Percentiles rank a stretch among this genome's conserved stretches.
phyloP scores from a whole-genome alignment of 495 filamentous ascomycete genomes.

The Lasiosphaeria miniovina region DNA sequence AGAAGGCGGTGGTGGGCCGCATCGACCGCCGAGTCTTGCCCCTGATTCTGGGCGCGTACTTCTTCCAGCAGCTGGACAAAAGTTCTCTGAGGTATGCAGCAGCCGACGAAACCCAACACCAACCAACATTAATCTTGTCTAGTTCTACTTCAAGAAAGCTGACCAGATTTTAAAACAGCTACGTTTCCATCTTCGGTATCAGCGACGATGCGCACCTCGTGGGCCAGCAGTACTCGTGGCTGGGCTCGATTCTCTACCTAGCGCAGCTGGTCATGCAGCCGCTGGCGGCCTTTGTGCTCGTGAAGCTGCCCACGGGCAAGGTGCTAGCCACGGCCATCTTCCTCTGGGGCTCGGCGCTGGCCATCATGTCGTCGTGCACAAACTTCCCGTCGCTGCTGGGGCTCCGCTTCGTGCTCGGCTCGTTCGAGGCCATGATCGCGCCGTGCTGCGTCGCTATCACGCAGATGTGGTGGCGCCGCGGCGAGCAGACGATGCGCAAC shows the following conservation, averaged over 20 bases:
- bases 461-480: conserved; percentile 55
- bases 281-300: conserved; percentile 44
- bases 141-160: background rate
- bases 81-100: conserved; percentile 38
- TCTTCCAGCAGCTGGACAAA: conserved; percentile 56
- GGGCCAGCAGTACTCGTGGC: conserved; percentile 48
- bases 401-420: conserved; percentile 40
- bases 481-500: conserved; percentile 50
- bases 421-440: conserved; percentile 45
- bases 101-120: no score
- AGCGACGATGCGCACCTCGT: conserved; percentile 47
- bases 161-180: conserved; percentile 14
- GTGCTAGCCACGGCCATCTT: conserved; percentile 40
- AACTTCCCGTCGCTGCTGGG: conserved; percentile 46
- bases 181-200: conserved; percentile 55
- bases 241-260: conserved; percentile 44
- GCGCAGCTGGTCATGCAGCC: conserved; percentile 46
- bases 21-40: conserved; percentile 50
- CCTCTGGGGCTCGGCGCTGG: conserved; percentile 39
- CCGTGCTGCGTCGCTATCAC: conserved; percentile 51
- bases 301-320: conserved; percentile 49
- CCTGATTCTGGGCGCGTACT: conserved; percentile 51
- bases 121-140: no score
- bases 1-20: conserved; percentile 36
- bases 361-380: conserved; percentile 39